phyloP scores from a whole-genome alignment of 2,329 filamentous ascomycete species.

The Aspergillus neotritici region DNA sequence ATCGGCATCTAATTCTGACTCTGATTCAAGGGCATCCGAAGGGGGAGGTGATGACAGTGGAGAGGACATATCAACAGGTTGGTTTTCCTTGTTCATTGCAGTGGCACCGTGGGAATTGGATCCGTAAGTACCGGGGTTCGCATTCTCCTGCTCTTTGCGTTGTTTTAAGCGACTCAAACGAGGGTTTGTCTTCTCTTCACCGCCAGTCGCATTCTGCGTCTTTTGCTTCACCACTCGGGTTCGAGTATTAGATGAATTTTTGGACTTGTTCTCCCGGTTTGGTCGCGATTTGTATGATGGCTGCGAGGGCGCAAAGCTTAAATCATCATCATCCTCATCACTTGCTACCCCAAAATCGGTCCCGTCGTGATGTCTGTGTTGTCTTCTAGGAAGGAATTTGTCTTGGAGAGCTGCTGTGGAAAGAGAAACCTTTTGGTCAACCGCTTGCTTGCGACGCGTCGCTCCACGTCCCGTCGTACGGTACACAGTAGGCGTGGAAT shows the following conservation, averaged over 20 bases:
- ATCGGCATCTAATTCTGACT: slow-evolving; percentile 10
- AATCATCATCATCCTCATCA: slow-evolving; percentile 35
- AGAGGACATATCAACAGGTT: slow-evolving; percentile 22
- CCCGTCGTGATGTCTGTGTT: slow-evolving; percentile 12
- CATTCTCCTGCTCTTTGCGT: neutral
- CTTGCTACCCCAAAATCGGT: slow-evolving; percentile 19
- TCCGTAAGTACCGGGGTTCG: neutral
- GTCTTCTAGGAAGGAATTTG: slow-evolving; percentile 32
- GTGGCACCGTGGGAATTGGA: slow-evolving; percentile 5
- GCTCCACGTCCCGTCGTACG: neutral
- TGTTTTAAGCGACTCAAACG: neutral
- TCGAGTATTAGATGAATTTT: slow-evolving; percentile 16
- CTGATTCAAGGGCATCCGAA: slow-evolving; percentile 26
- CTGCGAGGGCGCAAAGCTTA: slow-evolving; percentile 24
- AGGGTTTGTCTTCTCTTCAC: neutral
- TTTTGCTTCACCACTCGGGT: slow-evolving; percentile 5
- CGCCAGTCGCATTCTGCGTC: slow-evolving; percentile 9
- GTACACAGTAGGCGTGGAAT: neutral
- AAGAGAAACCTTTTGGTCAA: slow-evolving; percentile 16
- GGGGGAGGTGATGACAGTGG: slow-evolving; percentile 30
- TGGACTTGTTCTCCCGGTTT: slow-evolving; percentile 15
- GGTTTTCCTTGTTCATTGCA: slow-evolving; percentile 29
- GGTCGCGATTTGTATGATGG: slow-evolving; percentile 14
- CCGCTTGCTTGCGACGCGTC: neutral
- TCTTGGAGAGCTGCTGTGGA: slow-evolving; percentile 34